phyloP scores from a whole-genome alignment of 2,329 filamentous ascomycete species.

The Diaporthe batatas region DNA sequence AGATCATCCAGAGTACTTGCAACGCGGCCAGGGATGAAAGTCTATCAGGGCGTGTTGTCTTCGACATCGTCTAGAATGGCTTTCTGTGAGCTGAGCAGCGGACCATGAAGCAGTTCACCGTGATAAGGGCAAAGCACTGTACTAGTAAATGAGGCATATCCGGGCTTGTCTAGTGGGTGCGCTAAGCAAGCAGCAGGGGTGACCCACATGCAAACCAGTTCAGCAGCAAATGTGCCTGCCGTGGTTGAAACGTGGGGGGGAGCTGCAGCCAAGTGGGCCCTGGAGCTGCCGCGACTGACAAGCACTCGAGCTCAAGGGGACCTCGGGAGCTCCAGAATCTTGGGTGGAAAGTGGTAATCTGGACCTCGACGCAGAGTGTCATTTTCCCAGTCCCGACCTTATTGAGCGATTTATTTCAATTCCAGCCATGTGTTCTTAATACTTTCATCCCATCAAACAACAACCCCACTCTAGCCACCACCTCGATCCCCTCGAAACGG shows the following conservation, averaged over 20 bases:
- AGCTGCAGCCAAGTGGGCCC: conserved; percentile 24
- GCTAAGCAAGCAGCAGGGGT: neutral
- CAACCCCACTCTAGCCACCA: conserved; percentile 2
- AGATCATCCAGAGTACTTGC: neutral
- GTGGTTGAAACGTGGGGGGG: conserved; percentile 27
- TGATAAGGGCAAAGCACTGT: neutral
- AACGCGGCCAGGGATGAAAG: neutral
- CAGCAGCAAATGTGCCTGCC: conserved; percentile 10
- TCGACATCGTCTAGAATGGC: neutral
- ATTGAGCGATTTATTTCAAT: conserved; percentile 38
- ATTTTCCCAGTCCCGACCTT: conserved; percentile 28
- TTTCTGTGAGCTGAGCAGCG: neutral
- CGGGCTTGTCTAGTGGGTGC: neutral
- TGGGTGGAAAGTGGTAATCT: conserved; percentile 17
- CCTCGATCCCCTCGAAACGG: conserved; percentile 1
- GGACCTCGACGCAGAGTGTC: conserved; percentile 19
- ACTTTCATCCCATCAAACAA: neutral
- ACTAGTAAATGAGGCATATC: neutral
- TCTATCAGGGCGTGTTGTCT: neutral
- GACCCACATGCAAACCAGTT: conserved; percentile 1
- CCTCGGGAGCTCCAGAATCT: conserved; percentile 34
- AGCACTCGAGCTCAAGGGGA: conserved; percentile 8
- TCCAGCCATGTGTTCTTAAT: conserved; percentile 38
- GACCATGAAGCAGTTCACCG: neutral
- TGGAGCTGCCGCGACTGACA: conserved; percentile 10